Evolutionary conservation across 257 asterid genomes (phyloP).

Genomic region (Nicotiana tomentosiformis): DNA sequence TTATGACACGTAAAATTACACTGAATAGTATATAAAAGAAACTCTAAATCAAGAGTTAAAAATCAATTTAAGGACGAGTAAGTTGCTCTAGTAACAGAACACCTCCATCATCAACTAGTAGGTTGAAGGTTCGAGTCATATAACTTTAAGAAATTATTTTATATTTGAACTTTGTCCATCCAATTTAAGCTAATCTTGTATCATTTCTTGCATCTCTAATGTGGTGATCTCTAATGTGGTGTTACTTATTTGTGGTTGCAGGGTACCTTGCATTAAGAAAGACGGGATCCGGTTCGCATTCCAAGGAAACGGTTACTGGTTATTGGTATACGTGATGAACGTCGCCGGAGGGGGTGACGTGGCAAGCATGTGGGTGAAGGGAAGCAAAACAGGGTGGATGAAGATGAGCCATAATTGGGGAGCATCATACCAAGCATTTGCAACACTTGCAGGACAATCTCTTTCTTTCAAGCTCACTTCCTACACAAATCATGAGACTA

Average conservation of each 20-base stretch:
- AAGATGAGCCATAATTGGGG: slow-evolving; percentile 98
- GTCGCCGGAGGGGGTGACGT: slow-evolving; percentile 73
- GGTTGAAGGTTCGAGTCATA: not conserved
- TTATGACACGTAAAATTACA: not conserved
- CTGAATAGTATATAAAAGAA: not conserved
- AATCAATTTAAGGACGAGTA: not conserved
- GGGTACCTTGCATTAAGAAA: slow-evolving; percentile 44
- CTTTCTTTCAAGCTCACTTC: slow-evolving; percentile 67
- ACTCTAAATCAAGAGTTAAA: no score
- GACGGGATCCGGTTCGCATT: slow-evolving; percentile 53
- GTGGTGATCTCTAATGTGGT: not conserved
- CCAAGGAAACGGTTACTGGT: slow-evolving; percentile 84
- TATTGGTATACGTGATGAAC: slow-evolving; percentile 74
- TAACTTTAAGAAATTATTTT: not conserved
- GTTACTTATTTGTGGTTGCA: slow-evolving; percentile 1
- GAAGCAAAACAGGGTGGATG: slow-evolving; percentile 66
- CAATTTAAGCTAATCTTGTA: not conserved
- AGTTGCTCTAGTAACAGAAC: not conserved
- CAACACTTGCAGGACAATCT: slow-evolving; percentile 58
- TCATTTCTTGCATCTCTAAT: not conserved
- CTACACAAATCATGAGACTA: slow-evolving; percentile 47
- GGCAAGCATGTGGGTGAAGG: slow-evolving; percentile 61
- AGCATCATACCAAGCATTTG: slow-evolving; percentile 73
- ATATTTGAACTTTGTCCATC: not conserved
- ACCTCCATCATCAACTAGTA: not conserved